These are phyloP conservation scores for Capsicum rhomboideum DNA, from an alignment of 257 asterid species.

Conservation along the genomic window DNA sequence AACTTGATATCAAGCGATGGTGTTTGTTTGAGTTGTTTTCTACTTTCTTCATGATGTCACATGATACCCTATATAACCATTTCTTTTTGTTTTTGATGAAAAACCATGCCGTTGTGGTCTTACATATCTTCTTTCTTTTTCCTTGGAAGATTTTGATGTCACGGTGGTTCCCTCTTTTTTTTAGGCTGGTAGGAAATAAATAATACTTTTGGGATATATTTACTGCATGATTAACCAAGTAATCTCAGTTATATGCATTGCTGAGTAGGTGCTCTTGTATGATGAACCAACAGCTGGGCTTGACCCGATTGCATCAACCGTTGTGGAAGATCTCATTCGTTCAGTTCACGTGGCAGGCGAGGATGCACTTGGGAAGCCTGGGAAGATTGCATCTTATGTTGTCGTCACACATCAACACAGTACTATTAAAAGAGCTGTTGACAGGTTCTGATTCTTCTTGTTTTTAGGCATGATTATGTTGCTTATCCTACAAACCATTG, in stretches of 20 bases:
- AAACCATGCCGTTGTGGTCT: background rate
- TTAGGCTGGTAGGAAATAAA: background rate
- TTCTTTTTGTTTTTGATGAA: background rate
- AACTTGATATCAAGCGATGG: background rate
- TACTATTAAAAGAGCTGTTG: constrained; percentile 94
- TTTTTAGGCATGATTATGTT: background rate
- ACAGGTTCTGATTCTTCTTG: constrained; percentile 48
- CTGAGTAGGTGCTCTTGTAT: constrained; percentile 78
- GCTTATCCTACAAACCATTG: background rate
- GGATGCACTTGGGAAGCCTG: constrained; percentile 88
- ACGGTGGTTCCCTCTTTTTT: background rate
- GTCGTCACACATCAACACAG: constrained; percentile 98
- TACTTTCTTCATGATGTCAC: background rate
- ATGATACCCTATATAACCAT: background rate
- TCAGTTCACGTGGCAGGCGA: constrained; percentile 81
- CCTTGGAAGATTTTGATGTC: background rate
- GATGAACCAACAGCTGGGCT: constrained; percentile 99
- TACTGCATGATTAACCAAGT: constrained; percentile 1
- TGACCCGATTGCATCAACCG: constrained; percentile 99
- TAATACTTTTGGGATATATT: background rate
- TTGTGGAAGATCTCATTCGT: constrained; percentile 97
- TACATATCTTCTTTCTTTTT: background rate
- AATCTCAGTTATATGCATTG: background rate
- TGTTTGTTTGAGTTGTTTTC: background rate
- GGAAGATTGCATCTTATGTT: constrained; percentile 84